Evolutionary conservation across 2,329 filamentous ascomycete genomes (phyloP), one percentile per base, ranked within the genome.

Genomic region (Hypoxylon sp.): DNA sequence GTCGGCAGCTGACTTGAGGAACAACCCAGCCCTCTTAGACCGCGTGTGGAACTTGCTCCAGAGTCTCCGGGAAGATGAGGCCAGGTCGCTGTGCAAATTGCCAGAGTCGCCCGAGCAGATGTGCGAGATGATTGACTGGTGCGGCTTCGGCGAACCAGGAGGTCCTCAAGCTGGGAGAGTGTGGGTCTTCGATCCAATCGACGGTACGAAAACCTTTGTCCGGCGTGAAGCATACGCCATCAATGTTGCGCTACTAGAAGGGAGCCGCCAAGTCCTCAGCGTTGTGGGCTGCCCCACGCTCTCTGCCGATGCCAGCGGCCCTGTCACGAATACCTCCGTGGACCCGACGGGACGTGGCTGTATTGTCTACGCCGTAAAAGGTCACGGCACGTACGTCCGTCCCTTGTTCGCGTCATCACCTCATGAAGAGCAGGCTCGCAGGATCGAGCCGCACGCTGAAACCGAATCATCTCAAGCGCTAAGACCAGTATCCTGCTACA

Each of bases 171-270:
- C 72, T 1, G 81, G 80, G 6, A 74, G 85, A 12, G 81, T 82
- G 7, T 88, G 86, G 85, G 80, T 88, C 0, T 87, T 88, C 69
- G 86, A 88, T 70, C 86, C 86, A 0, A 87, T 88, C 28, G 86
- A 88, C 67, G 86, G 86, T 6, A 88, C 86, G 1, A 83, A 84
- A 75, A 86, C 84, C 0, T 88, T 85, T 56, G 78, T 88, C 7
- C 76, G 78, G 9, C 81, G 83, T 4, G 78, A 86, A 69, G 80
- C 86, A 48, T 88, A 87, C 68, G 86, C 84, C 59, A 84, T 87
- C 74, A 88, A 88, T 61, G 78, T 86, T 16, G 84, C 80, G 1
- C 78, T 88, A 2, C 73, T 88, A 2, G 77, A 83, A 30, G 83
- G 81, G 24, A 83, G 84, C 2, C 74, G 77, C 60, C 85, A 88